These are phyloP conservation scores for Tuber aestivum DNA, from an alignment of 495 filamentous ascomycete species.

Conservation along the genomic window DNA sequence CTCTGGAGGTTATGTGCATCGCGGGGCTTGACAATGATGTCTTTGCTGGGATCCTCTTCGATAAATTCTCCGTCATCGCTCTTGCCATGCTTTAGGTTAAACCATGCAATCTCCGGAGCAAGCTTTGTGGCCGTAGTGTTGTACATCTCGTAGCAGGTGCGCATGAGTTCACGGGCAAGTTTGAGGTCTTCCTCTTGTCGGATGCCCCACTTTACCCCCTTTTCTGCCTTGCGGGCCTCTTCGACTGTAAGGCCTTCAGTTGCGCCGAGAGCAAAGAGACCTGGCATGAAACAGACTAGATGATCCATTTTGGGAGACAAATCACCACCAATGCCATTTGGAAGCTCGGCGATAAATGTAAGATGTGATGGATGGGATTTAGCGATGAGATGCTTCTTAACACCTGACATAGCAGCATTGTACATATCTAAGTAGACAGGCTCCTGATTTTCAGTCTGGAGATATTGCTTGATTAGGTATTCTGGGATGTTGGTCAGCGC, in stretches of 20 bases:
- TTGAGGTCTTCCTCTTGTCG: constrained; percentile 80
- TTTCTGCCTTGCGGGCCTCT: constrained; percentile 62
- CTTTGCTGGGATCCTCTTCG: constrained; percentile 60
- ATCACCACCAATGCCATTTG: constrained; percentile 57
- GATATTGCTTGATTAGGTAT: constrained; percentile 93
- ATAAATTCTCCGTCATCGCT: constrained; percentile 48
- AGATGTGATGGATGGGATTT: constrained; percentile 75
- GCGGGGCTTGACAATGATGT: constrained; percentile 65
- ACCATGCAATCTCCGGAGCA: constrained; percentile 87
- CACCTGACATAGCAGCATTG: constrained; percentile 74
- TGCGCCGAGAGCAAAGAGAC: constrained; percentile 82
- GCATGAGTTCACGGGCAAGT: constrained; percentile 81
- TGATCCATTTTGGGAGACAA: constrained; percentile 95
- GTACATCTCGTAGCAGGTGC: constrained; percentile 98
- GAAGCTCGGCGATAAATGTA: constrained; percentile 81
- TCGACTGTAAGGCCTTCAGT: constrained; percentile 70
- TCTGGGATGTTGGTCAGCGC: constrained; percentile 48
- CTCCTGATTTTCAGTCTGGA: constrained; percentile 84
- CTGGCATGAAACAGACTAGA: constrained; percentile 94
- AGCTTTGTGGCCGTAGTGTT: constrained; percentile 77
- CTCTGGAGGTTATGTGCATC: constrained; percentile 93
- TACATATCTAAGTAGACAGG: constrained; percentile 86
- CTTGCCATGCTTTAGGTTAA: constrained; percentile 62
- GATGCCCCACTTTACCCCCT: constrained; percentile 57
- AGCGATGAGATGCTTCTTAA: constrained; percentile 84